Evolutionary conservation across 1,284 basidiomycete genomes (phyloP), one percentile per base, ranked within the genome.

Genomic region (Cystobasidium sp.): DNA sequence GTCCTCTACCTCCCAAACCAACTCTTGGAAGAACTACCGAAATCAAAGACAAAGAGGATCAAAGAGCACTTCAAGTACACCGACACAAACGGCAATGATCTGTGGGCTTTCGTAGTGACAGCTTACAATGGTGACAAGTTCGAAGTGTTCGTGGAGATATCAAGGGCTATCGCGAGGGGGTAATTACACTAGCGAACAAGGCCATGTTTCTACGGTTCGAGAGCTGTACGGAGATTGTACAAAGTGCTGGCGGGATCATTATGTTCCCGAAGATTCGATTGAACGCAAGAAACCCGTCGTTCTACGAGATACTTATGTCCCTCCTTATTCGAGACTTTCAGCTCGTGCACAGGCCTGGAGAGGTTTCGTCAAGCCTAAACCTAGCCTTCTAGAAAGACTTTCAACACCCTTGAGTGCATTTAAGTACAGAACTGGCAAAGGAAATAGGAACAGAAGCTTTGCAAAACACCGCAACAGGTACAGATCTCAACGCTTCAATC

Each of bases 181-280:
- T 65, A 49, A 16, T 2, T 52, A 14, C 12, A 47, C 10, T 41
- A 8, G 5, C 1, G 9, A 14, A 8, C 1, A 65, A 22, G 49
- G 12, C 22, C 12, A 12, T 49, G 8, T 8, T 14, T 12, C 62
- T 37, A 65, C 14, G 8, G 39, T 14, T 10, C 49, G 44, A 14
- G 62, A 65, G 43, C 20, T 10, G 1, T 51, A 65, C 24, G n/a
- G 3, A 9, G 24, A 65, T 39, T 9, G 47, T 10, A 49, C 44
- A 49, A 65, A 65, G 31, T 65, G 51, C 46, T 65, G 62, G 62
- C 20, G 62, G 24, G 65, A 68, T 22, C 51, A 68, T n/a, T 37
- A 68, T 46, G 65, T 68, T 3, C 65, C 65, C 2, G 1, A 68
- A 55, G n/a, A 75, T 68, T 63, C 74, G 62, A 72, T 65, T 14